Evolutionary conservation across 805 yeast genomes (phyloP).

Genomic region (Myxozyma lipomycoides): DNA sequence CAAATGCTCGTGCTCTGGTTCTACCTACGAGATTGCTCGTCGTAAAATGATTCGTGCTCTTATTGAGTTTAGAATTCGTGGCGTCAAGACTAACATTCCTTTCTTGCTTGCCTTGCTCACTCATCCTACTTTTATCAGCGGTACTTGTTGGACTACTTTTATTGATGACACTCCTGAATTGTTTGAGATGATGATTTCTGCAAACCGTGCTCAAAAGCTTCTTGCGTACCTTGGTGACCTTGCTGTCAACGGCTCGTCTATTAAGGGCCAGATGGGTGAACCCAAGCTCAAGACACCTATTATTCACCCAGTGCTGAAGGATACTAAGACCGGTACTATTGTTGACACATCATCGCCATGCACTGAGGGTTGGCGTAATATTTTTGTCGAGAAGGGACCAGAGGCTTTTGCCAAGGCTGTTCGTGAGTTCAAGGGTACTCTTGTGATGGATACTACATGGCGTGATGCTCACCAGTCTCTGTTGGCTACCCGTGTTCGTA

Average conservation of each 20-base stretch:
- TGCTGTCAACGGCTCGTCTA: conserved; percentile 92
- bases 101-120: conserved; percentile 88
- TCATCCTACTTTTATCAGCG: conserved; percentile 77
- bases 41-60: conserved; percentile 96
- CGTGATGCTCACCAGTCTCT: conserved; percentile 99
- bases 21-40: conserved; percentile 93
- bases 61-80: conserved; percentile 97
- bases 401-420: conserved; percentile 85
- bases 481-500: conserved; percentile 95
- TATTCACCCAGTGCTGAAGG: conserved; percentile 66
- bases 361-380: conserved; percentile 88
- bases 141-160: conserved; percentile 96
- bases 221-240: conserved; percentile 87
- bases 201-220: conserved; percentile 94
- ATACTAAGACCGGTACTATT: conserved; percentile 55
- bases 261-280: conserved; percentile 89
- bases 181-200: conserved; percentile 90
- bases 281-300: conserved; percentile 81
- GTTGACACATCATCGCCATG: conserved; percentile 57
- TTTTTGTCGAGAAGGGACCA: conserved; percentile 80
- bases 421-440: conserved; percentile 75
- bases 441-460: conserved; percentile 99
- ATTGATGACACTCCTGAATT: conserved; percentile 96
- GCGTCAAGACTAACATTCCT: conserved; percentile 98
- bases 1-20: conserved; percentile 95